These are phyloP conservation scores for Flaveria ramosissima DNA, from an alignment of 129 eudicot genomes.

Conservation along the genomic window DNA sequence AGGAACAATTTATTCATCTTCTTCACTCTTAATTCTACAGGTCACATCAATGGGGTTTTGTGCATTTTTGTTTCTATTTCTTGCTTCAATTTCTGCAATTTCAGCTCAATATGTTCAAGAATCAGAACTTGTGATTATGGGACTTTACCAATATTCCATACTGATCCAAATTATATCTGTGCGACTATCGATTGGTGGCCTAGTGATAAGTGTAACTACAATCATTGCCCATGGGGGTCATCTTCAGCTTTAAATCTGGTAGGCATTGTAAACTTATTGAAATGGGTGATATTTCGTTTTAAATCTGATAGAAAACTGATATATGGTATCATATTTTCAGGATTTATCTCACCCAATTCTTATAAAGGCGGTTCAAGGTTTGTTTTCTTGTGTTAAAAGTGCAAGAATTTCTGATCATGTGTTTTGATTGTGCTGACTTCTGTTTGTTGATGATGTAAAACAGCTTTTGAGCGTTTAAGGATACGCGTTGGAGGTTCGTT, in stretches of 20 bases:
- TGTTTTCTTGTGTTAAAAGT: slow-evolving; percentile 25
- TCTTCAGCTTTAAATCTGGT: slow-evolving; percentile 83
- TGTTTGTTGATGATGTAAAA: slow-evolving; percentile 17
- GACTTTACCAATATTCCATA: slow-evolving; percentile 46
- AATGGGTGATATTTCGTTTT: not conserved
- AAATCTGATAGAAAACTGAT: not conserved
- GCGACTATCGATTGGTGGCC: slow-evolving; percentile 99
- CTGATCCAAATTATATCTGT: slow-evolving; percentile 77
- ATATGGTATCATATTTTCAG: slow-evolving; percentile 43
- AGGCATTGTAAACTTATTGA: slow-evolving; percentile 15
- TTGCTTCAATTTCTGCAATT: slow-evolving; percentile 55
- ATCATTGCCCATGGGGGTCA: slow-evolving; percentile 90
- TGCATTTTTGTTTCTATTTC: slow-evolving; percentile 42
- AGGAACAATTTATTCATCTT: not conserved
- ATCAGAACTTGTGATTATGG: slow-evolving; percentile 56
- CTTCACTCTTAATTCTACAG: slow-evolving; percentile 18
- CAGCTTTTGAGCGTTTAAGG: slow-evolving; percentile 73
- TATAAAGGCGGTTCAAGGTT: slow-evolving; percentile 77
- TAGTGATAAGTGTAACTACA: slow-evolving; percentile 76
- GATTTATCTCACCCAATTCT: slow-evolving; percentile 71
- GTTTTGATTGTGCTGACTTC: slow-evolving; percentile 21
- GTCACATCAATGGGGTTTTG: slow-evolving; percentile 46
- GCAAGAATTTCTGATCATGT: not conserved
- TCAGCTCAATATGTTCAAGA: slow-evolving; percentile 63
- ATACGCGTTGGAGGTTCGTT: slow-evolving; percentile 89